A percentile compares a stretch with the other conserved stretches of the same genome.
phyloP scores from a whole-genome alignment of 139 green algal species.

The Chlamydomonas schloesseri region DNA sequence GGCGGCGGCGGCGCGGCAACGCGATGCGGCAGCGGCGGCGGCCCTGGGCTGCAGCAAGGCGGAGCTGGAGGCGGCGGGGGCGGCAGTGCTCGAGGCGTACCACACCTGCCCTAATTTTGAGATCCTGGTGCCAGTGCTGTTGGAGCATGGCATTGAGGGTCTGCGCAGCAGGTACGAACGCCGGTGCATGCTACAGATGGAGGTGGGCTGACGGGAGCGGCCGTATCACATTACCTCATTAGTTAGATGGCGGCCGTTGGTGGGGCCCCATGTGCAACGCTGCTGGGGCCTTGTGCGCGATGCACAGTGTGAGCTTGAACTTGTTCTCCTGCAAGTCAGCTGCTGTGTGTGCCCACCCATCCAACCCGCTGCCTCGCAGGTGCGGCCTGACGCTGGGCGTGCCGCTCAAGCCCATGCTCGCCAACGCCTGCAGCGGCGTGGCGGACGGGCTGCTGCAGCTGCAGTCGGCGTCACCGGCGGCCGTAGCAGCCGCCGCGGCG shows the following conservation, averaged over 20 bases:
- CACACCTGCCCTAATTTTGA: slow-evolving; percentile 84
- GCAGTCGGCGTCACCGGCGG: neutral
- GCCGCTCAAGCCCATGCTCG: slow-evolving; percentile 95
- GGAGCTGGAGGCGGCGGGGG: slow-evolving; percentile 68
- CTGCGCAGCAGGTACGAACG: slow-evolving; percentile 52
- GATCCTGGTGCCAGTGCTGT: slow-evolving; percentile 74
- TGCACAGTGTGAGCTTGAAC: no score
- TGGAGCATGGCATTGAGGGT: slow-evolving; percentile 69
- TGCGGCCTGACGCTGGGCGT: slow-evolving; percentile 75
- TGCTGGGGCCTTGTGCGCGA: no score
- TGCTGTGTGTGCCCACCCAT: no score
- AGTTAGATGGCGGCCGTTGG: no score
- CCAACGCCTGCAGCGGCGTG: slow-evolving; percentile 77
- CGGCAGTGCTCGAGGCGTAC: slow-evolving; percentile 76
- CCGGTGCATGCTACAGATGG: no score
- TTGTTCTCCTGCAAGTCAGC: no score
- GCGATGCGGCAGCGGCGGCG: neutral
- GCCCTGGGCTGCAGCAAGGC: slow-evolving; percentile 53
- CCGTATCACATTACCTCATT: no score
- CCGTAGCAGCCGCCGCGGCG: no score
- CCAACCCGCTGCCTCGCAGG: neutral
- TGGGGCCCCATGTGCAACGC: no score
- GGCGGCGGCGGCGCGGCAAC: neutral
- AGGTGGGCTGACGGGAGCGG: no score
- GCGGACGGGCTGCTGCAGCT: slow-evolving; percentile 31